Evolutionary conservation across 78 protist species (phyloP).

Genomic region (Dictyostelium intermedium): DNA sequence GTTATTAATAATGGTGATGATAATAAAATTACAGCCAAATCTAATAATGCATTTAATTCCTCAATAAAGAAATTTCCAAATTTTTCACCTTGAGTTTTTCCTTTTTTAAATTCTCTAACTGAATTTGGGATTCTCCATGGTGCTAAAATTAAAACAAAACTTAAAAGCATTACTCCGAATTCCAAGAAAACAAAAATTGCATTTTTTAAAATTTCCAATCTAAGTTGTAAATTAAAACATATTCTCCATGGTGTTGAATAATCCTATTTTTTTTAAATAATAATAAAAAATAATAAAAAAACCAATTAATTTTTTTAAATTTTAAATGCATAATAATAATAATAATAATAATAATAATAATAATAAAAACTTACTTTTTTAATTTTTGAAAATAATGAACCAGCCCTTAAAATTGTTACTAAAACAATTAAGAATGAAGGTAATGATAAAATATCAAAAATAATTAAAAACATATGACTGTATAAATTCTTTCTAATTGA

Average conservation of each 20-base stretch:
- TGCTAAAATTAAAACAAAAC: background rate
- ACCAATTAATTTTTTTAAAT: background rate
- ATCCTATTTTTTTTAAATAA: background rate
- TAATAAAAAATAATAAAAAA: background rate
- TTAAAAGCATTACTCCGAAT: background rate
- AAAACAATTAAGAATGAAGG: background rate
- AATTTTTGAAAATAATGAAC: background rate
- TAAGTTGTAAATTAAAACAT: background rate
- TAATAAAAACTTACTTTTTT: background rate
- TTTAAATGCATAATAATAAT: background rate
- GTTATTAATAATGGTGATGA: background rate
- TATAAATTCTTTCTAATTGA: slow-evolving; percentile 29
- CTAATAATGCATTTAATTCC: background rate
- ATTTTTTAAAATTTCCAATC: background rate
- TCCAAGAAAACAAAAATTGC: background rate
- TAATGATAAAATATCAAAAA: slow-evolving; percentile 17
- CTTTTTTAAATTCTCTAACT: background rate
- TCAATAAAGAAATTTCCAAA: background rate
- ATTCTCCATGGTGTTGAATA: slow-evolving; percentile 9
- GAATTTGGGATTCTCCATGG: slow-evolving; percentile 25
- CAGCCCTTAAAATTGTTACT: background rate
- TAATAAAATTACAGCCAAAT: background rate
- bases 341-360: background rate
- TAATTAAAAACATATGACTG: background rate
- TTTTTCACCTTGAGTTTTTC: background rate